Conservation (phyloP, 768 basidiomycete genomes). For the Tubosaeta brunneosetosa region DNA sequence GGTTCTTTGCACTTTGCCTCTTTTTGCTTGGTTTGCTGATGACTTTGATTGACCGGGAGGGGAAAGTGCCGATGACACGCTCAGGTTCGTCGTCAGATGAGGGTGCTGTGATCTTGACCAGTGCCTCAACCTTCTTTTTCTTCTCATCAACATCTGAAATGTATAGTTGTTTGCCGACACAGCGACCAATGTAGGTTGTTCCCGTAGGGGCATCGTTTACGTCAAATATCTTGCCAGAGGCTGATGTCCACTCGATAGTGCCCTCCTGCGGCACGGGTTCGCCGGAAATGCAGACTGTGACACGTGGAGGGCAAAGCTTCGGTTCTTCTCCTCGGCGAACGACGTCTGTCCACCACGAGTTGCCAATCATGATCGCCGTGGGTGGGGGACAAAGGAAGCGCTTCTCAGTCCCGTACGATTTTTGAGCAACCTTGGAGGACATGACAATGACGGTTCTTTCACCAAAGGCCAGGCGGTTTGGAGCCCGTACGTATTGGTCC, state of each 20-base stretch:
- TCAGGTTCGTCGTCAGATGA: conserved; percentile 77
- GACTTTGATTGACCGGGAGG: conserved; percentile 93
- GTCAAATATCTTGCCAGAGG: conserved; percentile 81
- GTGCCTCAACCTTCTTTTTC: conserved; percentile 91
- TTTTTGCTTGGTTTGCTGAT: conserved; percentile 99
- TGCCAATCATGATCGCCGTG: conserved; percentile 90
- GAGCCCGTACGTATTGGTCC: conserved; percentile 79
- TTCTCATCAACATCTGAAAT: conserved; percentile 94
- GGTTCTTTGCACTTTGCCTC: conserved; percentile 88
- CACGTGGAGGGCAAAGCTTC: conserved; percentile 70
- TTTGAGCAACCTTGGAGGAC: conserved; percentile 97
- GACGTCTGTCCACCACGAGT: conserved; percentile 90
- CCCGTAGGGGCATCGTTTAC: conserved; percentile 72
- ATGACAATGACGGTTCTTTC: conserved; percentile 94
- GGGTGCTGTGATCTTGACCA: conserved; percentile 83
- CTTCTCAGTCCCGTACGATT: conserved; percentile 95
- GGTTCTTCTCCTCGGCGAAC: conserved; percentile 69
- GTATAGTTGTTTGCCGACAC: conserved; percentile 91
- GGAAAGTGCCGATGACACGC: conserved; percentile 82
- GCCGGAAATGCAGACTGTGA: conserved; percentile 88
- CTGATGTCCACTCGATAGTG: conserved; percentile 81
- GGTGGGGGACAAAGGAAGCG: conserved; percentile 93
- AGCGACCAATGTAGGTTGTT: conserved; percentile 88
- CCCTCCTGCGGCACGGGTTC: conserved; percentile 84
- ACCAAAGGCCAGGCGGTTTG: conserved; percentile 84